phyloP scores from a whole-genome alignment of 805 yeast species.

The Diddensiella santjacobensis region DNA sequence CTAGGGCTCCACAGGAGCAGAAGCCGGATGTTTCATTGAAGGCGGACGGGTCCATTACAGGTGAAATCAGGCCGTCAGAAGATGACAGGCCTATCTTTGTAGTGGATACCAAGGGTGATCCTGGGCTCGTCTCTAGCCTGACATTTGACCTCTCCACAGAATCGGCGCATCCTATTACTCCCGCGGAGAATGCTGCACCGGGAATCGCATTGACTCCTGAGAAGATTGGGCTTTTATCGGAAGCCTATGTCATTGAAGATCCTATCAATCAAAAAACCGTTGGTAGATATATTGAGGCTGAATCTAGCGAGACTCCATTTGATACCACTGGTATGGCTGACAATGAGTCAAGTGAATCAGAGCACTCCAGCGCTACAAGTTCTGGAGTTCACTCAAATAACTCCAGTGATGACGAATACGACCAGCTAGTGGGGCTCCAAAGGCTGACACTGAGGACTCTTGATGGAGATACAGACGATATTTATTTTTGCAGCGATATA shows the following conservation, averaged over 20 bases:
- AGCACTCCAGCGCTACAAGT: neutral
- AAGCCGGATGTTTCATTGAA: neutral
- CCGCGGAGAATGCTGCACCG: neutral
- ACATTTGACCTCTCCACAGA: neutral
- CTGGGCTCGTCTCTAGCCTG: neutral
- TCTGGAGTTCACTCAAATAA: slow-evolving; percentile 7
- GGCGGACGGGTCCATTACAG: neutral
- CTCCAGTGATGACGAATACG: slow-evolving; percentile 17
- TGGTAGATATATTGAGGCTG: neutral
- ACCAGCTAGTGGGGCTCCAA: slow-evolving; percentile 11
- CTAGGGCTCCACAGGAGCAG: neutral
- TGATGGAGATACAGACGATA: slow-evolving; percentile 14
- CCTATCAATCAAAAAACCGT: neutral
- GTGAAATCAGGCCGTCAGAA: neutral
- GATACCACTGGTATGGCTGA: slow-evolving; percentile 12
- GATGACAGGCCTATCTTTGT: neutral
- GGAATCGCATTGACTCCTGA: neutral
- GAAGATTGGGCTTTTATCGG: neutral
- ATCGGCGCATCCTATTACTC: neutral
- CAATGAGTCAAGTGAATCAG: slow-evolving; percentile 10
- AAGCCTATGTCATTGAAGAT: neutral
- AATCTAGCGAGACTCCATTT: neutral
- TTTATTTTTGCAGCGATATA: slow-evolving; percentile 5
- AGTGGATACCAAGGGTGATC: slow-evolving; percentile 1
- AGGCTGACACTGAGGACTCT: slow-evolving; percentile 15